Base-by-base conservation (phyloP, 805 yeast species). In the Metschnikowia amazonensis region DNA sequence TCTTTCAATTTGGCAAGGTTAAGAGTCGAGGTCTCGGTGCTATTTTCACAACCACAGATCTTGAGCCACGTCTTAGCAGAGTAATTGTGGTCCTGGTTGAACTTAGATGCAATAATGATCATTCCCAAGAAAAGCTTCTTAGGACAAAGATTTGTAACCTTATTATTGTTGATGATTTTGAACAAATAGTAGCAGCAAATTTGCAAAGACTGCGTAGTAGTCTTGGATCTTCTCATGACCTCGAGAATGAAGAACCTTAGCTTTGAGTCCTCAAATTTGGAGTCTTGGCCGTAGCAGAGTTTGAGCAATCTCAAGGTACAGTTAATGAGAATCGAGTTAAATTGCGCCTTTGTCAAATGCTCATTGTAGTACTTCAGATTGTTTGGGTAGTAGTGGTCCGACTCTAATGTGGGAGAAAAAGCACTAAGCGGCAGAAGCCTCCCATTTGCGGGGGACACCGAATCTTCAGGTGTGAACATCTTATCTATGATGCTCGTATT, bases 81-180 rank as follows among this genome's bases (percentile, higher is more conserved):
- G 63, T 78, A 86, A 59, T 82, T 84, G 42, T 79, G 77, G 64
- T 88, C 96, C 59, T 82, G 88, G 48, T 76, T 70, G 61, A 81
- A 86, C 60, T 88, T 88, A 43, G 83, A 77, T 3, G 94, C 82
- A 31, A 88, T 67, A 43, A 87, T 84, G 43, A 88, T 62, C 57
- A 86, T 76, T 2, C 82, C 76, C 49, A 88, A 70, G 51, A 88
- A 82, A 34, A 81, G 74, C 50, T 85, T 78, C 55, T 86, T 81
- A 6, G 89, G 83, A 56, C 86, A 82, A 42, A 51, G 53, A 29
- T 60, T 42, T 18, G 55, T n/a, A 10, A 52, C 34, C 13, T 42
- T 32, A 30, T 50, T 45, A 20, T 53, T 42, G 47, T 61, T 62
- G 41, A 67, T 56, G 36, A 84, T 55, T 47, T 76, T 76, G 51